phyloP scores from a whole-genome alignment of 1,139 yeast genomes.

The Saccharomyces hybrid region DNA sequence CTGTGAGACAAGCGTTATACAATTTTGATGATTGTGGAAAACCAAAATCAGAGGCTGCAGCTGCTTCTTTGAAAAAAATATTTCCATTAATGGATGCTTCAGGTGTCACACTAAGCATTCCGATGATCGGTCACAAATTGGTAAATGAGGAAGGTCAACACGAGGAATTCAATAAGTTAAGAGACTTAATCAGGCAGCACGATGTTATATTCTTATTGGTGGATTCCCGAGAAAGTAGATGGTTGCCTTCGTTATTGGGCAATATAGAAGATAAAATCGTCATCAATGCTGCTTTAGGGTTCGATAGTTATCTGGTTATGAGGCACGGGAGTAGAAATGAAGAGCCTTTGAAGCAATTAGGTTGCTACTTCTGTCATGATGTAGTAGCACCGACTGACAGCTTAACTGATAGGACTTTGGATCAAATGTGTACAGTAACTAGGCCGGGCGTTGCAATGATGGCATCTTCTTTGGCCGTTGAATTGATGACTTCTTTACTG shows the following conservation, averaged over 20 bases:
- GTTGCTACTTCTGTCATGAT: slow-evolving; percentile 94
- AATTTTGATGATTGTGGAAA: slow-evolving; percentile 68
- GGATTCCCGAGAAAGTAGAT: slow-evolving; percentile 92
- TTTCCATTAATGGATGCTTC: slow-evolving; percentile 66
- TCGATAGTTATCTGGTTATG: slow-evolving; percentile 88
- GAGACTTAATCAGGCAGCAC: slow-evolving; percentile 51
- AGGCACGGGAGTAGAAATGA: slow-evolving; percentile 62
- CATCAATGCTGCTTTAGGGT: slow-evolving; percentile 89
- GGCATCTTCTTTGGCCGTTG: slow-evolving; percentile 86
- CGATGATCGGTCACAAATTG: slow-evolving; percentile 92
- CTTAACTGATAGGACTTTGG: slow-evolving; percentile 74
- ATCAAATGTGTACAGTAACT: slow-evolving; percentile 98
- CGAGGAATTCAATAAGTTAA: slow-evolving; percentile 45
- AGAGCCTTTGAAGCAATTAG: slow-evolving; percentile 40
- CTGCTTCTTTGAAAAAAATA: slow-evolving; percentile 57
- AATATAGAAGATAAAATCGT: slow-evolving; percentile 60
- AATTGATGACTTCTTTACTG: slow-evolving; percentile 62
- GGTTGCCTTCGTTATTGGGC: slow-evolving; percentile 89
- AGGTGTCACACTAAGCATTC: slow-evolving; percentile 67
- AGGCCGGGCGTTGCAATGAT: slow-evolving; percentile 90
- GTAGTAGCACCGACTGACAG: slow-evolving; percentile 91
- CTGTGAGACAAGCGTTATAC: slow-evolving; percentile 88
- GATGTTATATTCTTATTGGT: slow-evolving; percentile 74
- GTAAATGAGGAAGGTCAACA: slow-evolving; percentile 45
- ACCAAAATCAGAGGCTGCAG: slow-evolving; percentile 70